phyloP scores from a whole-genome alignment of 192 early-diverging fungal species.

The Backusella tarrabulga region DNA sequence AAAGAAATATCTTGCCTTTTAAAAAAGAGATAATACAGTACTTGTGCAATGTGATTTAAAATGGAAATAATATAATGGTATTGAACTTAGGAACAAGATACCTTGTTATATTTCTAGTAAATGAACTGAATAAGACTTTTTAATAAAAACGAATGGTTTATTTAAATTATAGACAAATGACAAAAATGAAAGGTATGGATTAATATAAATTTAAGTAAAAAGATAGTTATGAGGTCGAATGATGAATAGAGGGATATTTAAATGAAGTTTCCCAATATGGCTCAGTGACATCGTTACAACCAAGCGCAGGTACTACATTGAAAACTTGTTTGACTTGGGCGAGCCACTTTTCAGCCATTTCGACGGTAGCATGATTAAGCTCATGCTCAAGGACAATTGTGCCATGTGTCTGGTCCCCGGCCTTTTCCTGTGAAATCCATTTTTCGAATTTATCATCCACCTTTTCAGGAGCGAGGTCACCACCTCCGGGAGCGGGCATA shows the following conservation, averaged over 20 bases:
- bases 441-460: conserved; percentile 30
- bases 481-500: conserved; percentile 30
- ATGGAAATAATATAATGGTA: too few species aligned
- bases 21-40: too few species aligned
- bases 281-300: conserved; percentile 30
- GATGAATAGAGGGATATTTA: conserved; percentile 18
- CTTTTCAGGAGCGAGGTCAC: conserved; percentile 15
- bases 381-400: conserved; percentile 42
- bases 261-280: conserved; percentile 39
- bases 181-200: background rate
- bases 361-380: conserved; percentile 38
- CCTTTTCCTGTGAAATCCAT: conserved; percentile 24
- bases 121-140: too few species aligned
- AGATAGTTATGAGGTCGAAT: background rate
- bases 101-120: too few species aligned
- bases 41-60: too few species aligned
- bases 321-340: conserved; percentile 31
- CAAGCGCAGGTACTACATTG: conserved; percentile 22
- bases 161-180: background rate
- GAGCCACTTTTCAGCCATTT: conserved; percentile 41
- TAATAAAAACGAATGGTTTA: too few species aligned
- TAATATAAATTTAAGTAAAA: background rate
- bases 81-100: too few species aligned
- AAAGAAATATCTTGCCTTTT: too few species aligned
- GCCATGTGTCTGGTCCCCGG: conserved; percentile 10